phyloP scores from a whole-genome alignment of 2,329 filamentous ascomycete species.

The Elsinoe ampelina region DNA sequence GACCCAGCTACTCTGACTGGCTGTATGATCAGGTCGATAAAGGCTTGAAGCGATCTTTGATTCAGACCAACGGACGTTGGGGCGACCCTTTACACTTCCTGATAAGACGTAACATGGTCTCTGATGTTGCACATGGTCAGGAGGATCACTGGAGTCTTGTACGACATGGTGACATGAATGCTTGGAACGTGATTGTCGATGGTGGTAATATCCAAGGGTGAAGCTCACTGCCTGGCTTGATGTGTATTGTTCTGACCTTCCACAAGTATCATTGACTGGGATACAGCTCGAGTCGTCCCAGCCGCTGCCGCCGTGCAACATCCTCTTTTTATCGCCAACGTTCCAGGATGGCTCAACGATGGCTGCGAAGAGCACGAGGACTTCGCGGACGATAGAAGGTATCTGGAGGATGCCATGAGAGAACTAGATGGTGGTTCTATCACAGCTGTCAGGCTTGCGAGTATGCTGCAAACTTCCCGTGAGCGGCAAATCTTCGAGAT shows the following conservation, averaged over 20 bases:
- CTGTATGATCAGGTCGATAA: neutral
- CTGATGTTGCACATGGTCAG: neutral
- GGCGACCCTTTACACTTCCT: neutral
- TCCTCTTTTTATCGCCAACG: constrained; percentile 14
- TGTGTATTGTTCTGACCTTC: neutral
- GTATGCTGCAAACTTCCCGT: neutral
- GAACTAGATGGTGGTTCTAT: neutral
- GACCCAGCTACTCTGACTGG: neutral
- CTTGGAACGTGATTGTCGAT: constrained; percentile 1
- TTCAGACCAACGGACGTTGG: neutral
- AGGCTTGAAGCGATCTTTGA: neutral
- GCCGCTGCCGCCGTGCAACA: constrained; percentile 12
- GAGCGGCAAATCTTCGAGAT: neutral
- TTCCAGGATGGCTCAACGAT: constrained; percentile 14
- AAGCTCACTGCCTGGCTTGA: neutral
- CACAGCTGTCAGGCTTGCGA: neutral
- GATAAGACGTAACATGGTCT: neutral
- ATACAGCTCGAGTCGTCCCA: constrained; percentile 12
- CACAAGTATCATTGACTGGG: constrained; percentile 12
- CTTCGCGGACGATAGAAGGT: constrained; percentile 13
- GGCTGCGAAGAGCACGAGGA: constrained; percentile 3
- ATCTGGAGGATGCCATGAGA: constrained; percentile 8
- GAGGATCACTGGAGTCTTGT: neutral
- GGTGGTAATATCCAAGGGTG: neutral
- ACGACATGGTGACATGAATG: constrained; percentile 5